Percentiles rank a stretch among this genome's conserved stretches.
Evolutionary conservation across 768 basidiomycete genomes (phyloP).

Genomic region (Sarcodon aspratus): DNA sequence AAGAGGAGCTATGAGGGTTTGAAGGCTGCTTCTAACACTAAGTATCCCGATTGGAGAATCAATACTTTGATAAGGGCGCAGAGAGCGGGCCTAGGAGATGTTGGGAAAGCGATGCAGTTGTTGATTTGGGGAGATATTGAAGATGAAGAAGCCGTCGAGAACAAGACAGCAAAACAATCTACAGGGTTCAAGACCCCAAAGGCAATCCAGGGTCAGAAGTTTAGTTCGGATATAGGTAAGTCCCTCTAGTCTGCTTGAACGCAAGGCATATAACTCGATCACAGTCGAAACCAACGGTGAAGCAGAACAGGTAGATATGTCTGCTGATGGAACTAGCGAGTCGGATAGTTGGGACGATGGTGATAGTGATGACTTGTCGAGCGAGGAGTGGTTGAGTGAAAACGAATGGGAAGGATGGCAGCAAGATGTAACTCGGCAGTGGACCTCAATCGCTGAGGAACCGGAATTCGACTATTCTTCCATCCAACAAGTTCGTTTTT

Average conservation of each 20-base stretch:
- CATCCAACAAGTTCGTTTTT: conserved; percentile 15
- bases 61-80: conserved; percentile 38
- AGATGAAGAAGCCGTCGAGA: conserved; percentile 8
- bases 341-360: conserved; percentile 24
- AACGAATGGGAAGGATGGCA: conserved; percentile 61
- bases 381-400: conserved; percentile 32
- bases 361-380: conserved; percentile 7
- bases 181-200: conserved; percentile 10
- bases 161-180: conserved; percentile 11
- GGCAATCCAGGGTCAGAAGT: conserved; percentile 4
- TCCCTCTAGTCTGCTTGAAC: not conserved
- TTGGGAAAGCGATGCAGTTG: conserved; percentile 39
- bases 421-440: conserved; percentile 38
- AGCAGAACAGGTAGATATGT: not conserved
- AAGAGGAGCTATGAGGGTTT: not conserved
- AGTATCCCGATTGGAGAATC: conserved; percentile 60
- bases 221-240: not conserved
- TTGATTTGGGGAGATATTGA: conserved; percentile 10
- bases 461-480: too few relatives aligned
- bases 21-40: conserved; percentile 15
- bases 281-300: not conserved
- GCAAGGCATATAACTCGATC: not conserved
- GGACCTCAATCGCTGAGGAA: not conserved
- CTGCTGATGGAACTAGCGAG: conserved; percentile 11
- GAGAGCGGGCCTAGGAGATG: conserved; percentile 46